A percentile compares a stretch with the other conserved stretches of the same genome.
phyloP scores from a whole-genome alignment of 345 rosid genomes.

The Bruguiera sexangula region DNA sequence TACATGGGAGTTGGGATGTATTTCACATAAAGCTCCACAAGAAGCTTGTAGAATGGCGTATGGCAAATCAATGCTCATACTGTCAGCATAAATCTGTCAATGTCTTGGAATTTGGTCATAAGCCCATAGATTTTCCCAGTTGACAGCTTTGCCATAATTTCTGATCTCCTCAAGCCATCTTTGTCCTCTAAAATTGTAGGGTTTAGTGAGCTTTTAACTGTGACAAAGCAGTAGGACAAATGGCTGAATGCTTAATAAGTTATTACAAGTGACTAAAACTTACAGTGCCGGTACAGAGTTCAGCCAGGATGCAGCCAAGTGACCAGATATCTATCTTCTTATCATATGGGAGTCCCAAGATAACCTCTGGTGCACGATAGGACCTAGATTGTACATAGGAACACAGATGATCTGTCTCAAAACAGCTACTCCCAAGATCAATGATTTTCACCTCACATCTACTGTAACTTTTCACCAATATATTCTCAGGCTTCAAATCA shows the following conservation, averaged over 20 bases:
- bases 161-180: too few relatives aligned
- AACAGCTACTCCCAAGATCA: constrained; percentile 99
- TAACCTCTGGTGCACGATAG: constrained; percentile 97
- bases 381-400: constrained; percentile 99
- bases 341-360: constrained; percentile 89
- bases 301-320: constrained; percentile 97
- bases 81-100: too few relatives aligned
- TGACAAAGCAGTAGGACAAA: neutral
- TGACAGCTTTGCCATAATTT: too few relatives aligned
- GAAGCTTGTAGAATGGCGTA: too few relatives aligned
- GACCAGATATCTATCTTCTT: constrained; percentile 99
- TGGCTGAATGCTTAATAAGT: neutral
- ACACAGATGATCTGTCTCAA: constrained; percentile 95
- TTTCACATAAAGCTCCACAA: too few relatives aligned
- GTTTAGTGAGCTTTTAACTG: neutral
- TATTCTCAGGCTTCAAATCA: constrained; percentile 94
- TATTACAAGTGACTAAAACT: constrained; percentile 33
- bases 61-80: too few relatives aligned
- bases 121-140: too few relatives aligned
- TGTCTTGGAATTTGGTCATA: too few relatives aligned
- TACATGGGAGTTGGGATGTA: too few relatives aligned
- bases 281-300: constrained; percentile 98
- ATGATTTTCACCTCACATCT: constrained; percentile 98
- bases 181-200: neutral
- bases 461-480: constrained; percentile 93